A percentile compares a stretch with the other conserved stretches of the same genome.
Evolutionary conservation across 2,329 filamentous ascomycete species (phyloP).

Genomic region (Aspergillus sp.): DNA sequence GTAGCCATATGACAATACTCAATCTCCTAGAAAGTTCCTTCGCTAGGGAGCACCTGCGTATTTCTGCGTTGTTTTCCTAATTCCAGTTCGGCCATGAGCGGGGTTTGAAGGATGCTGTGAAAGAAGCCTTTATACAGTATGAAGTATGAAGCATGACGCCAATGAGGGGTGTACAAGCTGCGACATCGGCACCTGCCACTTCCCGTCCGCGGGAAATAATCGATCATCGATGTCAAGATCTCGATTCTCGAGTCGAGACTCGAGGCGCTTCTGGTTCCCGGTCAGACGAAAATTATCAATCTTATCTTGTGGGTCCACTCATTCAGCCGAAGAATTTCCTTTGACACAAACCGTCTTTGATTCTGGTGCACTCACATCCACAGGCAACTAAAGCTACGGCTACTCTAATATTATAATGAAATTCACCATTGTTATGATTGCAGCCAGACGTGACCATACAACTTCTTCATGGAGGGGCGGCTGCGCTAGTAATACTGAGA

Average conservation of each 20-base stretch:
- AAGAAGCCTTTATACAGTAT: neutral
- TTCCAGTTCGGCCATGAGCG: neutral
- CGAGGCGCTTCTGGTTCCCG: neutral
- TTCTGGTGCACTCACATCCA: too few relatives aligned
- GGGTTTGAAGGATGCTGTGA: neutral
- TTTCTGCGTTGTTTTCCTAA: neutral
- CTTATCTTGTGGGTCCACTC: constrained; percentile 25
- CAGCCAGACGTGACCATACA: too few relatives aligned
- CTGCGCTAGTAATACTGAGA: too few relatives aligned
- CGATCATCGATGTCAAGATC: neutral
- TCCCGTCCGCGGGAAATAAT: neutral
- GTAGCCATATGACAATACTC: neutral
- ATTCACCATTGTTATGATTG: too few relatives aligned
- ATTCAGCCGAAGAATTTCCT: neutral
- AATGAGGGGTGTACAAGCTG: neutral
- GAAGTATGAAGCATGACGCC: neutral
- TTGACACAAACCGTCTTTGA: too few relatives aligned
- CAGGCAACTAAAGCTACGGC: too few relatives aligned
- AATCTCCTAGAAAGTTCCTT: neutral
- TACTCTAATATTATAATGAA: too few relatives aligned
- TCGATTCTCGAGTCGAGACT: neutral
- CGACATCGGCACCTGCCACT: constrained; percentile 5
- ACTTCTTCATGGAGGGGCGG: too few relatives aligned
- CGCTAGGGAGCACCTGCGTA: neutral
- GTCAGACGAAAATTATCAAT: constrained; percentile 16